phyloP scores from a whole-genome alignment of 2,329 filamentous ascomycete genomes.

The Trichoderma koningiopsis region DNA sequence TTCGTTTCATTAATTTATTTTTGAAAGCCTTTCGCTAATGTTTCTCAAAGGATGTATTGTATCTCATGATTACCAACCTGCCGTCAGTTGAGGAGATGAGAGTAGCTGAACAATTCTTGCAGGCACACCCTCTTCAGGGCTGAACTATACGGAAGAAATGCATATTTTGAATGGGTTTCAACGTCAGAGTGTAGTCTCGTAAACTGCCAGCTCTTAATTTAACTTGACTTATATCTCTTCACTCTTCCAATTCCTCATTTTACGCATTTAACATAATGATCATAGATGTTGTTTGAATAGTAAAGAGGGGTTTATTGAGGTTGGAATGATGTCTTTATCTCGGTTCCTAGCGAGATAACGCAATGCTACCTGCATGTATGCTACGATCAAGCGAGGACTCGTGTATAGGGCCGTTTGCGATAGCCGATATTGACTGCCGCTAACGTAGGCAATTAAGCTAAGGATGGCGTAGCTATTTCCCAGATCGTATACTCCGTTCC shows the following conservation, averaged over 20 bases:
- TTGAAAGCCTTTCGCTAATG: not conserved
- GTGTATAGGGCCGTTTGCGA: not conserved
- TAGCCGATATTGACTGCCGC: not conserved
- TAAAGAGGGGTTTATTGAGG: not conserved
- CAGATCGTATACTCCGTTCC: not conserved
- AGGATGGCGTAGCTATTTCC: not conserved
- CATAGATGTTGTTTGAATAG: not conserved
- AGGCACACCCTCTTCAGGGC: not conserved
- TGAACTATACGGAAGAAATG: not conserved
- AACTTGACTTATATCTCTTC: not conserved
- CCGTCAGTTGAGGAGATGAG: constrained; percentile 25
- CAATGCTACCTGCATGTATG: not conserved
- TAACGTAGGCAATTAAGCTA: not conserved
- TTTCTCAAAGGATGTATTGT: constrained; percentile 23
- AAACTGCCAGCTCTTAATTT: not conserved
- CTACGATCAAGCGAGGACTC: not conserved
- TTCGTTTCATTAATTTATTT: no score
- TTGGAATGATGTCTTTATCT: not conserved
- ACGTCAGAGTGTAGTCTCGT: not conserved
- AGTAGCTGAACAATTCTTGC: constrained; percentile 17
- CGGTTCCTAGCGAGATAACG: not conserved
- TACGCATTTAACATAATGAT: not conserved
- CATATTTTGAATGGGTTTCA: no score
- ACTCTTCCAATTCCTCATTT: not conserved
- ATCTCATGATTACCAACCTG: constrained; percentile 28